These are phyloP conservation scores for Amylocarpus encephaloides DNA, from an alignment of 2,329 filamentous ascomycete species.

Conservation along the genomic window DNA sequence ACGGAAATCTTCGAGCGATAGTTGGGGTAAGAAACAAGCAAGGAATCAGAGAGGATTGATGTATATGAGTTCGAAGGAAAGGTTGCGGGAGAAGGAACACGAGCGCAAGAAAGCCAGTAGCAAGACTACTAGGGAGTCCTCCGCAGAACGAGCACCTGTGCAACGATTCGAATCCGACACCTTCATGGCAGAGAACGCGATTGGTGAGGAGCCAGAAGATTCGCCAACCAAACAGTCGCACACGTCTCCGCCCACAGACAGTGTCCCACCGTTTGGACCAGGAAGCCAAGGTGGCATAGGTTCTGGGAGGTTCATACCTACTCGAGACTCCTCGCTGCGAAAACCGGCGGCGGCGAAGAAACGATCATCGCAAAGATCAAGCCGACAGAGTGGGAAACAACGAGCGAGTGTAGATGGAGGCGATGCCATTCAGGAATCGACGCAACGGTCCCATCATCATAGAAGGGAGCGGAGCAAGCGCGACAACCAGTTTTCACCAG, in stretches of 20 bases:
- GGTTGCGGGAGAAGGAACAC: slow-evolving; percentile 53
- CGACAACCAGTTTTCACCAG: slow-evolving; percentile 17
- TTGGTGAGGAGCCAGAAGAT: slow-evolving; percentile 43
- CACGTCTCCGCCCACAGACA: slow-evolving; percentile 3
- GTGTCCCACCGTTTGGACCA: slow-evolving; percentile 8
- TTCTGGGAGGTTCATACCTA: slow-evolving; percentile 49
- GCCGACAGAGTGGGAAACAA: slow-evolving; percentile 37
- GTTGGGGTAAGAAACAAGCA: slow-evolving; percentile 52
- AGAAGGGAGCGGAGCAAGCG: slow-evolving; percentile 19
- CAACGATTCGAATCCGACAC: slow-evolving; percentile 27
- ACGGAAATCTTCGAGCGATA: slow-evolving; percentile 51
- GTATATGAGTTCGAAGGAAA: slow-evolving; percentile 70
- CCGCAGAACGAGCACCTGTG: slow-evolving; percentile 21
- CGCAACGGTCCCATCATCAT: slow-evolving; percentile 17
- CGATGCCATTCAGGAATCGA: slow-evolving; percentile 19
- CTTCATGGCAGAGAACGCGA: slow-evolving; percentile 32
- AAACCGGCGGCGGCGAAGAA: slow-evolving; percentile 50
- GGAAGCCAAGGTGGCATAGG: slow-evolving; percentile 27
- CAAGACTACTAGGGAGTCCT: slow-evolving; percentile 36
- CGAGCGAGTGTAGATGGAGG: slow-evolving; percentile 30
- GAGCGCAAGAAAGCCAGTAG: slow-evolving; percentile 52
- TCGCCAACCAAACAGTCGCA: slow-evolving; percentile 22
- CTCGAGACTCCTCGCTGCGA: slow-evolving; percentile 61
- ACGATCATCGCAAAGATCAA: slow-evolving; percentile 46
- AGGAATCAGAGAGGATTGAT: slow-evolving; percentile 54